Evolutionary conservation across 164 flowering plant genomes (phyloP).

Genomic region (Macadamia integrifolia): DNA sequence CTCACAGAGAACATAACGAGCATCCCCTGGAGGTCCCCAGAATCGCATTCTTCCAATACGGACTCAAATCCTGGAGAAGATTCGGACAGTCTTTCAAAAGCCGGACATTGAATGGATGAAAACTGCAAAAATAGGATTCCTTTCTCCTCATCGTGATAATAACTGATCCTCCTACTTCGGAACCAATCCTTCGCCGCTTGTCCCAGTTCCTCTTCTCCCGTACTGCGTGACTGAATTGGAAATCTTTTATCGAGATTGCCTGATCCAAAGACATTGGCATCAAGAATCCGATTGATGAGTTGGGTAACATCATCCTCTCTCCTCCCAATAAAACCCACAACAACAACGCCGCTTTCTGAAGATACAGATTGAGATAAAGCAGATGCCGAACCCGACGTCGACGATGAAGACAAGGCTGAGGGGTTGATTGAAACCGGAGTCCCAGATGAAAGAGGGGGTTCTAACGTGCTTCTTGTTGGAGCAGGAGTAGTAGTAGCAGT

Average conservation of each 20-base stretch:
- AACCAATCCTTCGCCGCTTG: slow-evolving; percentile 52
- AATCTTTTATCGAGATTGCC: slow-evolving; percentile 38
- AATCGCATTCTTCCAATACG: slow-evolving; percentile 45
- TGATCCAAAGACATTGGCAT: slow-evolving; percentile 67
- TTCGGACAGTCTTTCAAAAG: slow-evolving; percentile 17
- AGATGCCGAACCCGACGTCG: slow-evolving; percentile 23
- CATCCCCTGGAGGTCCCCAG: slow-evolving; percentile 70
- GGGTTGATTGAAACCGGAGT: neutral
- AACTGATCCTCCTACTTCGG: slow-evolving; percentile 44
- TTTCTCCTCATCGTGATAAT: slow-evolving; percentile 51
- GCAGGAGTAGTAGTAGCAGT: neutral
- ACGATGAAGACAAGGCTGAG: slow-evolving; percentile 9
- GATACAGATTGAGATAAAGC: slow-evolving; percentile 19
- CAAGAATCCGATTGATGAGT: slow-evolving; percentile 60
- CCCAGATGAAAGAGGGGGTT: slow-evolving; percentile 7
- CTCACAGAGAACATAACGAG: slow-evolving; percentile 84
- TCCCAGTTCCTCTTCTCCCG: slow-evolving; percentile 16
- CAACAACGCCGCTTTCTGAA: slow-evolving; percentile 62
- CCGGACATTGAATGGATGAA: slow-evolving; percentile 28
- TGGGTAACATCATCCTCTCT: slow-evolving; percentile 43
- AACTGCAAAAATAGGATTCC: slow-evolving; percentile 68
- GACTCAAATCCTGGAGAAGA: slow-evolving; percentile 29
- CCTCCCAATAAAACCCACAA: slow-evolving; percentile 67
- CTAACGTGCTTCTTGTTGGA: neutral
- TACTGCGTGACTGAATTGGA: neutral